Base-by-base conservation (phyloP, 106 monocot species). In the Allium sativum region DNA sequence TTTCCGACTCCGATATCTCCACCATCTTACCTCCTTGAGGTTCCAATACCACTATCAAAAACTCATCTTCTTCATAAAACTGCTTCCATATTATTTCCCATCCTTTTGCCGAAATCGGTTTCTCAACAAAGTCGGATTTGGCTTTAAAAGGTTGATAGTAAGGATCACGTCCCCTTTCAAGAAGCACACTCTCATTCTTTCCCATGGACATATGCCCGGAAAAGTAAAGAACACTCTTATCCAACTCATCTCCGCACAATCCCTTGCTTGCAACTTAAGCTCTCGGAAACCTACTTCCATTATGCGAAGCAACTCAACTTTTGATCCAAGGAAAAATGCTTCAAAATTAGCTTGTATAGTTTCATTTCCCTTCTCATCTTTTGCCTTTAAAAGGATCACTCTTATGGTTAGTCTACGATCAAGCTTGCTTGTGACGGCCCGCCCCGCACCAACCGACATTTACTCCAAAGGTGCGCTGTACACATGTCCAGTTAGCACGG, bases 1-100 rank as follows among this genome's bases (percentile, higher is more conserved):
- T 73, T 0, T 18, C 65, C 0, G 64, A 45, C 58, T 69, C 73
- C 2, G 59, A 44, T 0, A 73, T 65, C 53, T 68, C 65, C 51
- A 42, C 42, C 52, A 73, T 51, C 44, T 17, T 65, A 9, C 78
- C 78, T 8, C 78, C 78, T 0, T 58, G 56, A 5, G 78, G 73
- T 15, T 46, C 45, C 45, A 63, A 56, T 40, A 75, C 20, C 46
- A 63, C 51, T 51, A 18, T 12, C 6, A 10, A 12, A 2, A 15
- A 42, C 0, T 46, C 68, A 21, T 55, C 40, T 10, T 45, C 15
- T 16, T 59, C 10, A 4, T 12, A 6, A 21, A 62, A 12, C 8
- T 53, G 16, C 18, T 17, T 48, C 62, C 68, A 68, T 20, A 74
- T 74, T 15, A 19, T 7, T 8, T 56, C 43, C 55, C 43, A 58